phyloP scores from a whole-genome alignment of 2,329 filamentous ascomycete species.

The Fusarium floridanum region DNA sequence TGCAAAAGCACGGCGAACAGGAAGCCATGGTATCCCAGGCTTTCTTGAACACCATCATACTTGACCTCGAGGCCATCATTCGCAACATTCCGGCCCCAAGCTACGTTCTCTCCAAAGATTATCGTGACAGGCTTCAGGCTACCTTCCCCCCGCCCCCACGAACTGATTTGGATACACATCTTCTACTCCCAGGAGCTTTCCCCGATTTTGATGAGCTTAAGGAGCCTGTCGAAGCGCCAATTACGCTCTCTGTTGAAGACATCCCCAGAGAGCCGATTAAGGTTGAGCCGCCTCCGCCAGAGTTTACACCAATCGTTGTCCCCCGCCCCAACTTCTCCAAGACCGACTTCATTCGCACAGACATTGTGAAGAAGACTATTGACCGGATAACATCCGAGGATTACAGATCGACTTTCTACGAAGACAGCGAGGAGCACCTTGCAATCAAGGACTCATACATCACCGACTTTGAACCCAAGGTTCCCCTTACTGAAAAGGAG shows the following conservation, averaged over 20 bases:
- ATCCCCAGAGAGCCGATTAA: background rate
- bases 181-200: conserved; percentile 46
- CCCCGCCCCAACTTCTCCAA: conserved; percentile 23
- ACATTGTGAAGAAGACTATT: conserved; percentile 24
- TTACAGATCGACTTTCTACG: conserved; percentile 37
- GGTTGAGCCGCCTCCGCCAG: background rate
- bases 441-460: conserved; percentile 37
- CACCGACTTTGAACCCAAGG: conserved; percentile 38
- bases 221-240: conserved; percentile 1
- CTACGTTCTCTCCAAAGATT: conserved; percentile 44
- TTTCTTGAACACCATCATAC: conserved; percentile 45
- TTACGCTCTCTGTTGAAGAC: background rate
- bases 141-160: conserved; percentile 37
- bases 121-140: conserved; percentile 40
- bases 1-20: conserved; percentile 26
- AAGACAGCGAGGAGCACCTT: conserved; percentile 37
- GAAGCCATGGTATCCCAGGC: conserved; percentile 34
- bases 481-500: conserved; percentile 35
- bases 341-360: conserved; percentile 24
- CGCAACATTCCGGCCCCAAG: conserved; percentile 47
- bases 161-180: conserved; percentile 29
- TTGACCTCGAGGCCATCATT: conserved; percentile 49
- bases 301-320: conserved; percentile 17
- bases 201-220: conserved; percentile 39
- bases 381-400: conserved; percentile 31